Base-by-base conservation (phyloP, 2,329 filamentous ascomycete species). In the Botryosphaeria dothidea region DNA sequence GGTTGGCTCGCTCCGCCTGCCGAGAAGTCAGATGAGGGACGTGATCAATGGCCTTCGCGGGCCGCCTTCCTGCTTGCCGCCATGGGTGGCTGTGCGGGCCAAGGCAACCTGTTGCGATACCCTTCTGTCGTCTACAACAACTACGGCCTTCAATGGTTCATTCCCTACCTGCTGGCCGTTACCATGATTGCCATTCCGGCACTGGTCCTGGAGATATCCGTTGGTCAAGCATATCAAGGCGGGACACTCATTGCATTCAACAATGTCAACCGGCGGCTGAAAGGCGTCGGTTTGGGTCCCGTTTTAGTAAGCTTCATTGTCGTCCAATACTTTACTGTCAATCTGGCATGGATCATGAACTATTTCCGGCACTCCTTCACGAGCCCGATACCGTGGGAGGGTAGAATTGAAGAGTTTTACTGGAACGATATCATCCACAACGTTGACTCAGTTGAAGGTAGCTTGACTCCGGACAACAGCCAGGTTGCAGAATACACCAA, bases 111-210 rank as follows among this genome's bases (percentile, higher is more conserved):
- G 25, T 77, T 87, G 21, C 80, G 85, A 29, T 87, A 86, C 66
- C 85, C 85, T 2, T 86, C 84, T 0, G 82, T 85, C 43, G 80
- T 86, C 2, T 87, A 85, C 79, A 87, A 86, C 75, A 87, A 87
- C 71, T 80, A 85, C 64, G 85, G 85, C 2, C 76, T 86, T 5
- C 85, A 87, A 69, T 87, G 85, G 85, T 87, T 86, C 71, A 82
- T 87, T 19, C 85, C 85, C 0, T 87, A 87, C 67, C 71, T 86
- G 4, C 74, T 86, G 64, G 82, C 83, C 5, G 79, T 87, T 17
- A 83, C 85, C 65, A 72, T 86, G 11, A 80, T 87, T 65, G 84
- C 84, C 41, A 86, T 87, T 49, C 85, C 85, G 0, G 79, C 82
- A 0, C 78, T 87, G 41, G 80, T 86, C 13, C 80, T 86, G 23